Conservation (phyloP, 768 basidiomycete genomes). For the Suillus occidentalis region DNA sequence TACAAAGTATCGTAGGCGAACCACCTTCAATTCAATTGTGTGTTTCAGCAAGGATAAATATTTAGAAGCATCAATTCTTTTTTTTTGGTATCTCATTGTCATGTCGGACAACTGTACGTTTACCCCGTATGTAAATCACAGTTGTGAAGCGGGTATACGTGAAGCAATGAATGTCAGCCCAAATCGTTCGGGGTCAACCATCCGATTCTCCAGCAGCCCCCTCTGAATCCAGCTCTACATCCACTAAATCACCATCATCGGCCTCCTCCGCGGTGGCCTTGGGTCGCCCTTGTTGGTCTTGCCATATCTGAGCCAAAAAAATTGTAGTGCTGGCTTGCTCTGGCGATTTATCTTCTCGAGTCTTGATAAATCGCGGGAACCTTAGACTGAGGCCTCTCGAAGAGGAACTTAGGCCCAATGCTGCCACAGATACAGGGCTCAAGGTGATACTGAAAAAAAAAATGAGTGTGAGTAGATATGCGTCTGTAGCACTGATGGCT, state of each 20-base stretch:
- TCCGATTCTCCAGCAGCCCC: constrained; percentile 33
- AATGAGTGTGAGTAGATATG: constrained; percentile 12
- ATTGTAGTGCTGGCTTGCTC: constrained; percentile 72
- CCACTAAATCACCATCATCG: constrained; percentile 63
- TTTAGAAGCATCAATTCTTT: background rate
- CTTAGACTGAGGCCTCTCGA: constrained; percentile 75
- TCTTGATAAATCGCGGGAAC: constrained; percentile 82
- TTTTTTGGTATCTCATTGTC: background rate
- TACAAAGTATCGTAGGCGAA: background rate
- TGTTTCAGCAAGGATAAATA: background rate
- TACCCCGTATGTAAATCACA: background rate
- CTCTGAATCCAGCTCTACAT: constrained; percentile 41
- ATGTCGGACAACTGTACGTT: background rate
- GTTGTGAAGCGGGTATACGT: background rate
- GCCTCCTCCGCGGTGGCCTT: constrained; percentile 33
- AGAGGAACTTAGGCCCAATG: constrained; percentile 57
- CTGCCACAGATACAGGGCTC: constrained; percentile 84
- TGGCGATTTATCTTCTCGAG: constrained; percentile 70
- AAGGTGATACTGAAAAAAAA: constrained; percentile 60
- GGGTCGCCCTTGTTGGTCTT: constrained; percentile 51
- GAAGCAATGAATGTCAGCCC: constrained; percentile 11
- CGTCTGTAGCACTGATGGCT: background rate
- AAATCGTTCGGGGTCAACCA: constrained; percentile 2
- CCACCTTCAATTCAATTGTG: background rate
- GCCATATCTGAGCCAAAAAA: constrained; percentile 70